These are phyloP conservation scores for Fusarium phyllophilum DNA, from an alignment of 2,329 filamentous ascomycete species.

Conservation along the genomic window DNA sequence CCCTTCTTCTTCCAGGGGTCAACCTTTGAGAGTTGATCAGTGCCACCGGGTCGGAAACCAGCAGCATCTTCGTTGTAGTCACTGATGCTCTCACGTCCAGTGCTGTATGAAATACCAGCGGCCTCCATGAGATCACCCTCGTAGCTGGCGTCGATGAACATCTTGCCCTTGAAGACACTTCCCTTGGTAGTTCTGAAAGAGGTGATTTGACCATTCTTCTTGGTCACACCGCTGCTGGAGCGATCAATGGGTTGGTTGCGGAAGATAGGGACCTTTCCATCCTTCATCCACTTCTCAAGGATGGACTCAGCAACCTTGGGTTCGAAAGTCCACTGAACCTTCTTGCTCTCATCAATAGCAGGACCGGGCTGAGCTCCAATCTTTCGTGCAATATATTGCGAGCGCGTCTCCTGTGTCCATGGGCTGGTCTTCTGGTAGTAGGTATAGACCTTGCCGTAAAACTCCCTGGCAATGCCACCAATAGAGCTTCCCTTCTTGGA, in stretches of 20 bases:
- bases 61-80: conserved; percentile 28
- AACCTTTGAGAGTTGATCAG: conserved; percentile 13
- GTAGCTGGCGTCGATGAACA: conserved; percentile 38
- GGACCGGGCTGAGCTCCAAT: conserved; percentile 34
- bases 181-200: conserved; percentile 29
- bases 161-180: conserved; percentile 24
- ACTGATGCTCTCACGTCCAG: conserved; percentile 21
- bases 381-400: conserved; percentile 15
- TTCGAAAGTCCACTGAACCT: conserved; percentile 39
- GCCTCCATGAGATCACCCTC: conserved; percentile 38
- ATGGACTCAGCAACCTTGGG: conserved; percentile 33
- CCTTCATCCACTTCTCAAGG: conserved; percentile 34
- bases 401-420: conserved; percentile 32
- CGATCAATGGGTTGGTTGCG: conserved; percentile 30
- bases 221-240: conserved; percentile 13
- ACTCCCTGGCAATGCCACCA: conserved; percentile 35
- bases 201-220: conserved; percentile 20
- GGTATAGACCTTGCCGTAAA: conserved; percentile 26
- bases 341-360: conserved; percentile 27
- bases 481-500: conserved; percentile 35
- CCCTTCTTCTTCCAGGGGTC: conserved; percentile 29
- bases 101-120: conserved; percentile 26
- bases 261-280: conserved; percentile 29
- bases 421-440: conserved; percentile 19
- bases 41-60: conserved; percentile 11